Percentiles rank a stretch among this genome's conserved stretches.
phyloP scores from a whole-genome alignment of 208 protist species.

The Trypanosomatidae sp. region DNA sequence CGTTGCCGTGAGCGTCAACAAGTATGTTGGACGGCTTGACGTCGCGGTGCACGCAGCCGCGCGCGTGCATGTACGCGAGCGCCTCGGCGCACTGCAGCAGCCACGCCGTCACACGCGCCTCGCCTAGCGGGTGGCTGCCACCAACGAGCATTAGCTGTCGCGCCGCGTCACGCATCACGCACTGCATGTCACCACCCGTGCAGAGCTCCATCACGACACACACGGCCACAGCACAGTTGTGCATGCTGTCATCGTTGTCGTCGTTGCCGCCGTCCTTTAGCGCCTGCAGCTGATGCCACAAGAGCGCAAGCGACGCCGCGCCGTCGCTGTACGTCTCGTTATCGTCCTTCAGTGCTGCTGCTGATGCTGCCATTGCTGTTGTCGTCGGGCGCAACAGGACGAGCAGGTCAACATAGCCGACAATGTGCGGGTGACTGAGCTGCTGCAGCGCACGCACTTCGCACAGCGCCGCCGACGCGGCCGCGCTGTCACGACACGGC shows the following conservation, averaged over 20 bases:
- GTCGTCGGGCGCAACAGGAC: conserved; percentile 27
- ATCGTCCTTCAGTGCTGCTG: conserved; percentile 22
- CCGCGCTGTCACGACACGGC: conserved; percentile 34
- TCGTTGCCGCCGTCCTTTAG: conserved; percentile 1
- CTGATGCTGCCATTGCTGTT: conserved; percentile 13
- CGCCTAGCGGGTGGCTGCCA: conserved; percentile 40
- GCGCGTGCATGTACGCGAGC: conserved; percentile 69
- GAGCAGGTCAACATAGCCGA: conserved; percentile 83
- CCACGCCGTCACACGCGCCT: conserved; percentile 56
- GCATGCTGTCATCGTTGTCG: neutral
- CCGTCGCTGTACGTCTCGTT: conserved; percentile 16
- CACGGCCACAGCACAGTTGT: conserved; percentile 20
- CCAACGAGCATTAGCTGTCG: conserved; percentile 53
- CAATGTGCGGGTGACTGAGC: conserved; percentile 64
- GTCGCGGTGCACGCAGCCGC: conserved; percentile 80
- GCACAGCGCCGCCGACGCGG: conserved; percentile 65
- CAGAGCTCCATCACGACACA: conserved; percentile 87
- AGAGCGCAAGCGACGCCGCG: too few species aligned
- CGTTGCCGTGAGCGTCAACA: conserved; percentile 49
- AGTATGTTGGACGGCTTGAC: conserved; percentile 89
- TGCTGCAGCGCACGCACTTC: conserved; percentile 80
- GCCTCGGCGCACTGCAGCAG: conserved; percentile 62
- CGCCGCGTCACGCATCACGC: conserved; percentile 28
- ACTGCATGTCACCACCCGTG: conserved; percentile 55
- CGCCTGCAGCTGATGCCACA: neutral